Conservation (phyloP, 305 asterid genomes). For the Withania somnifera region DNA sequence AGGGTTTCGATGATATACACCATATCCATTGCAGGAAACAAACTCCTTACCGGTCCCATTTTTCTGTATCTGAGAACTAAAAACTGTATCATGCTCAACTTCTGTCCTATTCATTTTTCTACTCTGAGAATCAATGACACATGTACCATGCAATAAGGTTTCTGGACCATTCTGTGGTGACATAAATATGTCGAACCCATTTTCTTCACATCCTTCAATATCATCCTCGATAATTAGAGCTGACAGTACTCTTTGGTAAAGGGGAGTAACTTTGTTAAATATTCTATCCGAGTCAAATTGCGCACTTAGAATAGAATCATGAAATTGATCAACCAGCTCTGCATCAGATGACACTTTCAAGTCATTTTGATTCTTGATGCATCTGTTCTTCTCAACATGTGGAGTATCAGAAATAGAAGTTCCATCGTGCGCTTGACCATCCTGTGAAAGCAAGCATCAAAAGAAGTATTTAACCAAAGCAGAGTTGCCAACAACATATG, state of each 20-base stretch:
- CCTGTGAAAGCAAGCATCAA: constrained; percentile 29
- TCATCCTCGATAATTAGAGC: constrained; percentile 84
- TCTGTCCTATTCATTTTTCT: constrained; percentile 37
- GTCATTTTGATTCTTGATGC: constrained; percentile 23
- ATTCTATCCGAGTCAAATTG: constrained; percentile 34
- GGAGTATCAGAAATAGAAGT: constrained; percentile 24
- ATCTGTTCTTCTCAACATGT: constrained; percentile 32
- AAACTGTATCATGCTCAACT: constrained; percentile 34
- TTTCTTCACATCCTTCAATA: constrained; percentile 65
- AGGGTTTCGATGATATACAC: constrained; percentile 30
- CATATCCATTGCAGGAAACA: constrained; percentile 41
- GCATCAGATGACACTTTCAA: constrained; percentile 25
- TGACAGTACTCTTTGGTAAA: constrained; percentile 87
- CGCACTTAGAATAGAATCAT: constrained; percentile 34
- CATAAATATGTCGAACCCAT: constrained; percentile 41
- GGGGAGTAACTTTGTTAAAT: constrained; percentile 42
- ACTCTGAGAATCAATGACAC: constrained; percentile 29
- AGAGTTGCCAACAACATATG: constrained; percentile 6
- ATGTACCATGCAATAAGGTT: constrained; percentile 34
- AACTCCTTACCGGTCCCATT: constrained; percentile 15
- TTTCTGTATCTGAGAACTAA: constrained; percentile 24
- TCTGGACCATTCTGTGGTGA: constrained; percentile 19
- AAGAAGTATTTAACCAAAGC: constrained; percentile 13
- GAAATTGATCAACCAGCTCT: constrained; percentile 38
- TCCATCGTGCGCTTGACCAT: constrained; percentile 29